Evolutionary conservation across 768 basidiomycete genomes (phyloP).

Genomic region (Rickenella mellea): DNA sequence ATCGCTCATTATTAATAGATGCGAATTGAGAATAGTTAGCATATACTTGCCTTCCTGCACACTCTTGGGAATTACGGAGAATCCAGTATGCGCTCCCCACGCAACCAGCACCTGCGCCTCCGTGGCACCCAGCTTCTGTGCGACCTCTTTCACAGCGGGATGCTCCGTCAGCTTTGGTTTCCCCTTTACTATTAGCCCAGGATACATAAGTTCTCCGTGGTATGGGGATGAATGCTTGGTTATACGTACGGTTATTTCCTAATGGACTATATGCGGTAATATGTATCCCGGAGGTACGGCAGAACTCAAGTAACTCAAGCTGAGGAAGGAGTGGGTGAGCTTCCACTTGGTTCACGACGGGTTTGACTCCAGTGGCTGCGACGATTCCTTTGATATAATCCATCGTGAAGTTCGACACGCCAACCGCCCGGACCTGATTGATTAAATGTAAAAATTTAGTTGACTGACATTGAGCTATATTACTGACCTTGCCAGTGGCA

Average conservation of each 20-base stretch:
- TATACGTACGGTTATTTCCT: conserved; percentile 64
- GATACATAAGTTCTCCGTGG: conserved; percentile 1
- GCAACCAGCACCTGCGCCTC: conserved; percentile 78
- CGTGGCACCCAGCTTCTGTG: conserved; percentile 50
- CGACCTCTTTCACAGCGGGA: conserved; percentile 49
- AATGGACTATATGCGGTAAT: conserved; percentile 68
- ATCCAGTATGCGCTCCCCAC: conserved; percentile 69
- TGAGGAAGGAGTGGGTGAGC: conserved; percentile 75
- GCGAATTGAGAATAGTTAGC: not conserved
- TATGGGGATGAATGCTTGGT: not conserved
- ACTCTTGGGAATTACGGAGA: conserved; percentile 79
- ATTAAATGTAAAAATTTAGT: conserved; percentile 3
- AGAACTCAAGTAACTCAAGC: conserved; percentile 61
- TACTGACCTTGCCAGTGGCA: conserved; percentile 54
- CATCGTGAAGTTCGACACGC: conserved; percentile 77
- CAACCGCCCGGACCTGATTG: conserved; percentile 52
- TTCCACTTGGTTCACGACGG: conserved; percentile 77
- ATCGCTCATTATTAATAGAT: not conserved
- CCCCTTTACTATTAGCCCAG: conserved; percentile 35
- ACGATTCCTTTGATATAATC: conserved; percentile 58
- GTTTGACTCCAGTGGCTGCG: conserved; percentile 60
- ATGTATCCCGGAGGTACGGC: conserved; percentile 61
- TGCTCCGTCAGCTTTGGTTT: conserved; percentile 63
- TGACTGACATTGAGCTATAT: not conserved
- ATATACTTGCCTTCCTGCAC: conserved; percentile 43